Base-by-base conservation (phyloP, 768 basidiomycete species). In the Russula emetica region DNA sequence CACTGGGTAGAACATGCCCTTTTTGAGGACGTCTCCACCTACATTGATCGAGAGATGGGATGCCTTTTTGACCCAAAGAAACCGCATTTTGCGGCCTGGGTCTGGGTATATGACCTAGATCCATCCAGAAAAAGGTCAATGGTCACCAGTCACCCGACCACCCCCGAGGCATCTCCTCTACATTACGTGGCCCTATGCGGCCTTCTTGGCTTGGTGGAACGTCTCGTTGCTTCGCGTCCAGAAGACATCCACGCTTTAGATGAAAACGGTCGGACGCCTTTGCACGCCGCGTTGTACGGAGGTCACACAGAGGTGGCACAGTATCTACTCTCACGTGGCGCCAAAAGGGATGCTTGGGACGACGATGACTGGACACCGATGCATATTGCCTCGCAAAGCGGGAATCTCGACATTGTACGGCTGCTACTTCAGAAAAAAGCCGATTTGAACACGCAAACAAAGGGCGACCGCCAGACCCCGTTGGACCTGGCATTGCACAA, bases 1-100 rank as follows among this genome's bases (percentile, higher is more conserved):
- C 34, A 61, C 51, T 61, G 60, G 60, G 28, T 61, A 14, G 50
- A 47, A 22, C 60, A 61, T 52, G 28, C 52, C 14, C 44, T n/a
- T 24, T 59, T 59, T 13, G 49, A 26, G 47, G 38, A 40, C 20
- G 58, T 59, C 24, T 38, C 49, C 2, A 14, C 22, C 22, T 9
- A 36, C 20, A 9, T 59, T 20, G 13, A 26, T 14, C 26, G 13
- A 32, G 58, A 36, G 34, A 38, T 59, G n/a, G 47, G 51, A 10
- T 13, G 14, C 38, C 58, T 59, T 14, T 59, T 59, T 13, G 58
- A 59, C 49, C 30, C 22, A 0, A 18, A 40, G 8, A 59, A 59
- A 20, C 58, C 49, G 3, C 58, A 59, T 51, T 59, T 59, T 18
- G n/a, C 58, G 20, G 49, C 58, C 5, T 59, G 58, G 58, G 24